phyloP scores from a whole-genome alignment of 2,329 filamentous ascomycete species.

The Metarhizium robertsii region DNA sequence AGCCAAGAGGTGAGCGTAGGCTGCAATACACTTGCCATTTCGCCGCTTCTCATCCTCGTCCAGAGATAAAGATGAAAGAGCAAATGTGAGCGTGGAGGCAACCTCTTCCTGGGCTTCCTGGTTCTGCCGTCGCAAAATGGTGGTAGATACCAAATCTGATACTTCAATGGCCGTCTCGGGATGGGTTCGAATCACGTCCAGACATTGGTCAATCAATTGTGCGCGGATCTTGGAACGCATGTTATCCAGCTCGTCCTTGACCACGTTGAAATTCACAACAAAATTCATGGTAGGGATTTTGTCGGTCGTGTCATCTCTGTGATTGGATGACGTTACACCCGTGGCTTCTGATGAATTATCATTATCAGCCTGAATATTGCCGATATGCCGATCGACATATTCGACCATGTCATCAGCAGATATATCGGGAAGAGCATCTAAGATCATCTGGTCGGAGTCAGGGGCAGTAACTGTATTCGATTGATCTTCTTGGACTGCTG shows the following conservation, averaged over 20 bases:
- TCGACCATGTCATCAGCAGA: conserved; percentile 3
- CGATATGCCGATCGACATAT: conserved; percentile 3
- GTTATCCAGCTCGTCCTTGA: conserved; percentile 71
- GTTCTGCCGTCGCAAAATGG: conserved; percentile 50
- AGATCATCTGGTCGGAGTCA: conserved; percentile 28
- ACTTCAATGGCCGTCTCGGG: conserved; percentile 85
- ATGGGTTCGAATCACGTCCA: conserved; percentile 84
- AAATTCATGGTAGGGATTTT: conserved; percentile 9
- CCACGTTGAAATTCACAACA: conserved; percentile 12
- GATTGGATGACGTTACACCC: conserved; percentile 2
- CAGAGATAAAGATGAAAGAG: conserved; percentile 60
- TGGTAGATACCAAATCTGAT: conserved; percentile 72
- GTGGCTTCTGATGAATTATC: not conserved
- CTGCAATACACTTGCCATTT: conserved; percentile 57
- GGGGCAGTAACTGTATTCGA: conserved; percentile 13
- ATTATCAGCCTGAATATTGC: not conserved
- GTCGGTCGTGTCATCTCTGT: conserved; percentile 9
- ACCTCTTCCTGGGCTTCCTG: conserved; percentile 58
- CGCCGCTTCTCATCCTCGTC: conserved; percentile 58
- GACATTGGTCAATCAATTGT: conserved; percentile 76
- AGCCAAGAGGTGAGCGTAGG: conserved; percentile 86
- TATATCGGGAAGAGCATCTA: conserved; percentile 21
- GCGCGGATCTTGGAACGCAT: conserved; percentile 63
- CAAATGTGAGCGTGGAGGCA: conserved; percentile 73
- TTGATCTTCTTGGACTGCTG: conserved; percentile 12